Evolutionary conservation across 2,329 filamentous ascomycete species (phyloP).

Genomic region (Coniochaeta sp.): DNA sequence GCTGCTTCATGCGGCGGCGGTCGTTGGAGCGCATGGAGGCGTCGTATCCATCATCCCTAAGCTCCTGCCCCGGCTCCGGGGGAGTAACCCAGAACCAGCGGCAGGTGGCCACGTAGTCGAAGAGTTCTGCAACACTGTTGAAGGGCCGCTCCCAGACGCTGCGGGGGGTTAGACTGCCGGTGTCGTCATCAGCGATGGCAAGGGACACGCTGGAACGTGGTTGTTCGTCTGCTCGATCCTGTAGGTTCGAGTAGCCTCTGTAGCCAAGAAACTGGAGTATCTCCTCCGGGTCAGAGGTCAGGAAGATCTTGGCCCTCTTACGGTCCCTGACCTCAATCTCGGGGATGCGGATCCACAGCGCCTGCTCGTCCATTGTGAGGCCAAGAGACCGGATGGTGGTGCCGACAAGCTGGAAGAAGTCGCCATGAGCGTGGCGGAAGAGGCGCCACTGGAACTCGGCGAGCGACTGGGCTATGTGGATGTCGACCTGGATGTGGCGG

Average conservation of each 20-base stretch:
- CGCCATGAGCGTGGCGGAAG: conserved; percentile 67
- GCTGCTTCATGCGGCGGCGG: conserved; percentile 43
- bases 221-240: not conserved
- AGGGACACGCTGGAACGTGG: not conserved
- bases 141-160: conserved; percentile 50
- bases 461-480: conserved; percentile 43
- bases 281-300: conserved; percentile 48
- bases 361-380: conserved; percentile 56
- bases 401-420: conserved; percentile 60
- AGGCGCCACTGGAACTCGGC: conserved; percentile 50
- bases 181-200: conserved; percentile 11
- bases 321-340: conserved; percentile 57
- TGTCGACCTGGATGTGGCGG: conserved; percentile 60
- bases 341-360: conserved; percentile 57
- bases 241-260: conserved; percentile 21
- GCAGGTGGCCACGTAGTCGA: conserved; percentile 51
- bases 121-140: conserved; percentile 44
- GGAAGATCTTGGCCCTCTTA: conserved; percentile 49
- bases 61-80: conserved; percentile 11
- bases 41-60: conserved; percentile 22
- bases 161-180: not conserved
- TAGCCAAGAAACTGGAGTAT: conserved; percentile 60
- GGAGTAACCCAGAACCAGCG: conserved; percentile 45
- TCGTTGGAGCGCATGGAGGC: conserved; percentile 34
- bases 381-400: conserved; percentile 56